Conservation (phyloP, 2,329 filamentous ascomycete species). For the Trichoderma atroviride region DNA sequence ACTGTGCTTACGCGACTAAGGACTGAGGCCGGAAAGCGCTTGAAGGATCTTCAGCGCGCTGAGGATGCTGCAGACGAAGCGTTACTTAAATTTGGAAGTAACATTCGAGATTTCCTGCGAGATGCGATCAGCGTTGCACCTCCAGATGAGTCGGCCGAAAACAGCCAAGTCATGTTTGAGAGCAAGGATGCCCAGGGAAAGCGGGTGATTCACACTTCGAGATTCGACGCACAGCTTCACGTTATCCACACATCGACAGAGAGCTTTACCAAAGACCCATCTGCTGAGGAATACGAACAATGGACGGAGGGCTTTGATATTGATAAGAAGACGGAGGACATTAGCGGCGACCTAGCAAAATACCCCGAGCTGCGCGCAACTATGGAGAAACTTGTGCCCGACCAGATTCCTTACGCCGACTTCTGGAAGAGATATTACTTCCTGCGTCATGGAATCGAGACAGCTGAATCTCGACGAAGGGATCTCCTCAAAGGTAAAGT, state of each 20-base stretch:
- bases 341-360: conserved; percentile 78
- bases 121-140: conserved; percentile 90
- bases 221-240: conserved; percentile 94
- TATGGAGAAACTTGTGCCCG: conserved; percentile 97
- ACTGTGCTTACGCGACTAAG: conserved; percentile 77
- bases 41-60: conserved; percentile 87
- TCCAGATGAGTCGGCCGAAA: conserved; percentile 58
- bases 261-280: conserved; percentile 81
- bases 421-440: conserved; percentile 99
- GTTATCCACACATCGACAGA: conserved; percentile 86
- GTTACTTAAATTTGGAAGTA: conserved; percentile 85
- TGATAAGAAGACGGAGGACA: conserved; percentile 81
- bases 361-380: conserved; percentile 82
- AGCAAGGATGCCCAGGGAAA: conserved; percentile 89
- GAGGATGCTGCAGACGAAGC: conserved; percentile 97
- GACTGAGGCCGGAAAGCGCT: conserved; percentile 74
- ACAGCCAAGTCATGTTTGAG: conserved; percentile 80
- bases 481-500: conserved; percentile 84
- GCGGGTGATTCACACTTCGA: conserved; percentile 89
- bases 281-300: conserved; percentile 69
- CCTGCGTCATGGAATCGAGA: conserved; percentile 87
- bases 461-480: conserved; percentile 82
- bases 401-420: conserved; percentile 80
- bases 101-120: conserved; percentile 83
- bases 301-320: conserved; percentile 79